Evolutionary conservation across 441 rosid genomes (phyloP).

Genomic region (Mallotus repandus): DNA sequence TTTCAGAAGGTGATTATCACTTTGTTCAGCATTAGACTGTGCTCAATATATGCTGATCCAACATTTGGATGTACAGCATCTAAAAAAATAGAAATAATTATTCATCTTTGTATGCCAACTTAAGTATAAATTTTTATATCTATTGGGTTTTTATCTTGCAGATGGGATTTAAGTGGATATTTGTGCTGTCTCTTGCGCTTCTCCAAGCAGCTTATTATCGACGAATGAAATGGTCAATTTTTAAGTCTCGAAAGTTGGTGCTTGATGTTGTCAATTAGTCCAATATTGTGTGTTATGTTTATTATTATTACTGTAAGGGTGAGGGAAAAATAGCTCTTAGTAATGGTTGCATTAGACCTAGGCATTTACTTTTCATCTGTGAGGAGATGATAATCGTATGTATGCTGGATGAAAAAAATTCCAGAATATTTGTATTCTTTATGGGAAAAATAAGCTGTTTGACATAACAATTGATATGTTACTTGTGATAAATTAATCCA

Average conservation of each 20-base stretch:
- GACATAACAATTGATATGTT: not conserved
- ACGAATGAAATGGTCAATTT: constrained; percentile 89
- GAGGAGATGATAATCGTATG: not conserved
- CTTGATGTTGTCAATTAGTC: constrained; percentile 86
- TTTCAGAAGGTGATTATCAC: not conserved
- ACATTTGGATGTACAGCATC: not conserved
- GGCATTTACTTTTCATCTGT: not conserved
- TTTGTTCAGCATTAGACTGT: not conserved
- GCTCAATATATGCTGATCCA: not conserved
- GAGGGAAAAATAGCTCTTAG: not conserved
- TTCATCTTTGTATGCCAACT: no score
- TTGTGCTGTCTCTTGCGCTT: constrained; percentile 83
- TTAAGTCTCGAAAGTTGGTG: constrained; percentile 88
- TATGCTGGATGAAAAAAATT: not conserved
- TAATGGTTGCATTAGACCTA: not conserved
- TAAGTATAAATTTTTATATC: no score
- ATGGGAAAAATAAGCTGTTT: not conserved
- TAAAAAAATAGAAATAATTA: no score
- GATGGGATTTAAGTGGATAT: constrained; percentile 99
- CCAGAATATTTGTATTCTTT: not conserved
- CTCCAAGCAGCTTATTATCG: constrained; percentile 95
- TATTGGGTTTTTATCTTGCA: constrained; percentile 29
- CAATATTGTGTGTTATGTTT: not conserved
- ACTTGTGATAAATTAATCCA: not conserved
- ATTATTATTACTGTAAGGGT: not conserved